Evolutionary conservation across 441 rosid species (phyloP).

Genomic region (Jatropha multifida): DNA sequence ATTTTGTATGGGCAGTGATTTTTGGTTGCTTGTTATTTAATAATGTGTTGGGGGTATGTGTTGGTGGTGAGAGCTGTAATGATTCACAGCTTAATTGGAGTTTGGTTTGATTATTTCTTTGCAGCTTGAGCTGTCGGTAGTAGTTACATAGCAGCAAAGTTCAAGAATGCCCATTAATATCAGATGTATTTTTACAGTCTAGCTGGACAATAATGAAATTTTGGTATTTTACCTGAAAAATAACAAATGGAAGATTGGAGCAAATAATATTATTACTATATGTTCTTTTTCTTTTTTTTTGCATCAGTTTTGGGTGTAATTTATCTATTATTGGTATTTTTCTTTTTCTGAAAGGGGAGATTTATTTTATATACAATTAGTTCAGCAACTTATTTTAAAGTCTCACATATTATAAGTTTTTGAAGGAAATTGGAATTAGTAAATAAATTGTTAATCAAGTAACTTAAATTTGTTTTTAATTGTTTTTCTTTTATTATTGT

Average conservation of each 20-base stretch:
- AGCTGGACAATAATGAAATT: not conserved
- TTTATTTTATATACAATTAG: not conserved
- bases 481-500: too few species aligned
- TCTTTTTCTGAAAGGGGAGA: too few species aligned
- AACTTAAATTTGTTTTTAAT: too few species aligned
- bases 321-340: too few species aligned
- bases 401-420: too few species aligned
- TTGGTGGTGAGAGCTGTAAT: not conserved
- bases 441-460: too few species aligned
- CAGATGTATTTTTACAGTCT: not conserved
- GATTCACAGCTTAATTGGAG: not conserved
- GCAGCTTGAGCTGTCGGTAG: not conserved
- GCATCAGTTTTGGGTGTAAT: too few species aligned
- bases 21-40: not conserved
- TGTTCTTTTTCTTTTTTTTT: too few species aligned
- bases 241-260: too few species aligned
- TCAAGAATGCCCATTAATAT: not conserved
- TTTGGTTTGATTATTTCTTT: not conserved
- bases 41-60: not conserved
- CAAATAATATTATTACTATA: too few species aligned
- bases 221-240: not conserved
- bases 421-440: too few species aligned
- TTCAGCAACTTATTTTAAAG: too few species aligned
- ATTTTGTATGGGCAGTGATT: not conserved
- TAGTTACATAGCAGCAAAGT: not conserved